Base-by-base conservation (phyloP, 805 yeast species). In the Pichia membranifaciens region DNA sequence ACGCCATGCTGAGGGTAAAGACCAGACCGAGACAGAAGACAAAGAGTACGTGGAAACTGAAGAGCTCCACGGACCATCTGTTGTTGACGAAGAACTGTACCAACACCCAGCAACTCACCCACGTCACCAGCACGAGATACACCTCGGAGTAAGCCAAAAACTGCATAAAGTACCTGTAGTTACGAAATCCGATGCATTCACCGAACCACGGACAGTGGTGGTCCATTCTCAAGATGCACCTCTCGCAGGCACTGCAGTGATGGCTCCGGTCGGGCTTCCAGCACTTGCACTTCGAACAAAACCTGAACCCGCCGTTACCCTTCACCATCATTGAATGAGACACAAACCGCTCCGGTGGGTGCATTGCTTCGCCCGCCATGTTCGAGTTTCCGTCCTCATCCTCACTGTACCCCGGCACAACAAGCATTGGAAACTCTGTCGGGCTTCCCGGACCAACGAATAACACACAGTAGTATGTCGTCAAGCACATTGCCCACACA, bases 131-230 rank as follows among this genome's bases (percentile, higher is more conserved):
- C 1, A 64, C 49, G 1, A 82, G 62, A 56, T 76, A 81, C 0
- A 74, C 23, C 2, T 79, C 66, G 3, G 78, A 68, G 57, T 82
- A 81, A 6, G 73, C 39, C 45, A 89, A 63, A 59, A 85, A 84
- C 61, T 88, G 96, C 23, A 87, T 62, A 59, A 90, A 91, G 60
- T 71, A 78, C 65, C 88, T 85, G 54, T 86, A 89, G 65, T 91
- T 91, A 25, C 68, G 68, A 65, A 78, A 84, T 0, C 98, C 98
- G 49, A 91, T 77, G 63, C 97, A 90, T 5, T 79, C 72, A 2
- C 95, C 82, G 64, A 89, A 88, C 98, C 98, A 91, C 0, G 97
- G 97, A 53, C 83, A 78, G 58, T 78, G 81, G 54, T 78, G 83
- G 60, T 78, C 82, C 82, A 78, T 78, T 38, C 68, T 56, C 36